A percentile compares a stretch with the other conserved stretches of the same genome.
These are phyloP conservation scores for Xylaria grammica DNA, from an alignment of 495 filamentous ascomycete genomes.

Conservation along the genomic window DNA sequence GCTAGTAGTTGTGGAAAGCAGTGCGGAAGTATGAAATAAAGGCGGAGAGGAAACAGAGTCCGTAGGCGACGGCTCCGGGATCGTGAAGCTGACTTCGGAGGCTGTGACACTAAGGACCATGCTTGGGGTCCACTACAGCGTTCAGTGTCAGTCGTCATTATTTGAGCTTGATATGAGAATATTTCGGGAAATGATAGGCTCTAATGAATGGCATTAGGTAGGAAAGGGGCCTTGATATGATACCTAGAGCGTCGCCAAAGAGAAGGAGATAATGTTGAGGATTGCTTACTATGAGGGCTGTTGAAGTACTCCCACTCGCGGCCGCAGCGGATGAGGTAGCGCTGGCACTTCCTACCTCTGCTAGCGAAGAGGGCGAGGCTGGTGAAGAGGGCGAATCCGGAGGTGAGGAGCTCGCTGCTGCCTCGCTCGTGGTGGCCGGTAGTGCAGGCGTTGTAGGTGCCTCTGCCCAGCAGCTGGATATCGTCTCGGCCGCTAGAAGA, in stretches of 20 bases:
- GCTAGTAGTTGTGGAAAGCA: neutral
- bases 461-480: constrained; percentile 33
- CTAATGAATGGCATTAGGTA: too few relatives aligned
- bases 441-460: neutral
- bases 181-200: too few relatives aligned
- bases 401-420: neutral
- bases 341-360: neutral
- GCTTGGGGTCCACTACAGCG: neutral
- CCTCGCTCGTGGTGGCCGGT: neutral
- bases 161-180: too few relatives aligned
- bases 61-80: neutral
- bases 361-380: neutral
- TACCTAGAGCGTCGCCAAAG: too few relatives aligned
- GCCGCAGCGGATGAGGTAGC: neutral
- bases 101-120: neutral
- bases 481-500: constrained; percentile 29
- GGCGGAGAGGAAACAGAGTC: neutral
- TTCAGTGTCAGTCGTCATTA: neutral
- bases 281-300: neutral
- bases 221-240: too few relatives aligned
- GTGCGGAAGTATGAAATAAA: neutral
- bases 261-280: neutral
- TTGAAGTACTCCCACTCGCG: neutral
- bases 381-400: neutral
- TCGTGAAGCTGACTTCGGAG: constrained; percentile 4